These are phyloP conservation scores for Candida coleopterorum DNA, from an alignment of 805 yeast species.

Conservation along the genomic window DNA sequence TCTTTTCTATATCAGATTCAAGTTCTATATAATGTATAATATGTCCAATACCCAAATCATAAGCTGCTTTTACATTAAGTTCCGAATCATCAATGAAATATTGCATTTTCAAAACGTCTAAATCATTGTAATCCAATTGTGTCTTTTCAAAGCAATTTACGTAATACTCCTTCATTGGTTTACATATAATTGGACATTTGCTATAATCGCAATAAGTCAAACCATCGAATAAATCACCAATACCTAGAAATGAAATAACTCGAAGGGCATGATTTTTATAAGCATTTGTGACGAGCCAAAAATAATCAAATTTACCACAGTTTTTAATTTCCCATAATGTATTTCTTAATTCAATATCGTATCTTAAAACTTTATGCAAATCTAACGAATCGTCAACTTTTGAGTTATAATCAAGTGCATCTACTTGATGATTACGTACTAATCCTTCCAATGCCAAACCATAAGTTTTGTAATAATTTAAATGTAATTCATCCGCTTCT, in stretches of 20 bases:
- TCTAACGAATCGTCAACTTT: conserved; percentile 93
- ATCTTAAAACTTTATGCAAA: conserved; percentile 67
- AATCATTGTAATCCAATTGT: conserved; percentile 38
- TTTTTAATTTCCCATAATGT: conserved; percentile 44
- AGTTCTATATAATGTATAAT: conserved; percentile 74
- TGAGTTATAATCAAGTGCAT: conserved; percentile 83
- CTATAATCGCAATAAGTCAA: conserved; percentile 88
- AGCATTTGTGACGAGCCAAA: conserved; percentile 95
- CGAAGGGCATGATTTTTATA: conserved; percentile 85
- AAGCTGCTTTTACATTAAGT: conserved; percentile 72
- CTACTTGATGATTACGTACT: conserved; percentile 62
- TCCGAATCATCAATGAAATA: conserved; percentile 83
- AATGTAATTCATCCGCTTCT: conserved; percentile 70
- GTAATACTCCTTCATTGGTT: conserved; percentile 77
- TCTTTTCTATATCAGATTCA: conserved; percentile 44
- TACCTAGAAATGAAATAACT: conserved; percentile 71
- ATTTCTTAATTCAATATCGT: conserved; percentile 51
- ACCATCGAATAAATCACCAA: conserved; percentile 94
- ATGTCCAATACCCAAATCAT: conserved; percentile 63
- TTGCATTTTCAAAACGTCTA: conserved; percentile 45
- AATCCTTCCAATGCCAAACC: conserved; percentile 94
- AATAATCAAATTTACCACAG: conserved; percentile 51
- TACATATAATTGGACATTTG: conserved; percentile 67
- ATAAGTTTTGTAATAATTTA: conserved; percentile 74
- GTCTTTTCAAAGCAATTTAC: conserved; percentile 62